Base-by-base conservation (phyloP, 169 alveolate genomes). In the Plasmodium malariae region DNA sequence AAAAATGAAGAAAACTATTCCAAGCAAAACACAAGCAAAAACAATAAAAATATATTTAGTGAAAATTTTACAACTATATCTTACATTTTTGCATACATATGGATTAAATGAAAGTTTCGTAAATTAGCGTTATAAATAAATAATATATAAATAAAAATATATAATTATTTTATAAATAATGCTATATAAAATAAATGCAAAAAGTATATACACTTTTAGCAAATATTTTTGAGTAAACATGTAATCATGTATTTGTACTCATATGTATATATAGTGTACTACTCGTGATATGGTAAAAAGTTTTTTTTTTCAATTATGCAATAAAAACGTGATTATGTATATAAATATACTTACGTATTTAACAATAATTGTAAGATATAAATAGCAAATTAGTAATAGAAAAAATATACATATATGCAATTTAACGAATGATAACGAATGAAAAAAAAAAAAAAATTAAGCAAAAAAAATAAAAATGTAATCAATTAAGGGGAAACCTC, bases 31-130 rank as follows among this genome's bases (percentile, higher is more conserved):
- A 55, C 17, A 28, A 55, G 26, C 26, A 55, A 7, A 55, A n/a
- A 55, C 19, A 55, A 21, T 55, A 55, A 55, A 55, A 55, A 55
- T 2, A n/a, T 55, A 55, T 55, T n/a, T 55, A 55, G 19, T 14
- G 30, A 55, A 55, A 55, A 55, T n/a, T n/a, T 55, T 55, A 21
- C 65, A 55, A 55, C 28, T 55, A 55, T 55, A 54, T 54, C 36
- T 55, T 55, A 55, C 36, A 55, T 55, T 55, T 55, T 19, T 55
- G 32, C 26, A 7, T n/a, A 55, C 17, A 55, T n/a, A n/a, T 54
- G 17, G 19, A 14, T 17, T 55, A 55, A n/a, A 54, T 6, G 19
- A n/a, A 19, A n/a, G 7, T 55, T 55, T 7, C 65, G 26, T 55
- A 55, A n/a, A 55, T 21, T 11, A 28, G 26, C 6, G 19, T 55